Evolutionary conservation across 2,329 filamentous ascomycete species (phyloP), one percentile per base, ranked within the genome.

Genomic region (Botrytis tulipae): DNA sequence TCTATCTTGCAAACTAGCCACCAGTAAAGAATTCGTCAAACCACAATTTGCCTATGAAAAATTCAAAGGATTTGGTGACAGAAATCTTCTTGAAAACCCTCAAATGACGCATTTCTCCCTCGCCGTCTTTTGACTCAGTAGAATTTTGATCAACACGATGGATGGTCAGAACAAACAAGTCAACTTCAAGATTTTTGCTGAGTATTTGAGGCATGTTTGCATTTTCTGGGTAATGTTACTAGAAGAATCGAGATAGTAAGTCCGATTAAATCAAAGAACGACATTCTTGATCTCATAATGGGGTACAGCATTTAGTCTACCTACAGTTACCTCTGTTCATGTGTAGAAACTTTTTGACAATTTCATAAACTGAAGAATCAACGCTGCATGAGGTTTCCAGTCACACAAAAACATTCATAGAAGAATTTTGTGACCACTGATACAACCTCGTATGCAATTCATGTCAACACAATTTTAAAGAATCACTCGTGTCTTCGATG

Each of bases 1-100:
- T 18, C 8, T 16, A 59, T 0, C 3, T 25, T 14, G 1, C 14
- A 25, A 0, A 51, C 0, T 51, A 10, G 0, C 18, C 54, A 32
- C 7, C 54, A 18, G 0, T n/a, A 2, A 57, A 57, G 10, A 16
- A 32, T 18, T 32, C 6, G 5, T 32, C 6, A 10, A 16, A 6
- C 5, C 12, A 32, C 4, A 35, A 9, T 18, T 32, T 20, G n/a
- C 16, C 14, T 7, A 59, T 9, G n/a, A 18, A 7, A 29, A 5
- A 9, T 20, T 37, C 18, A 29, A 25, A 60, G 18, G 4, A 22
- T 35, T 37, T 37, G 9, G 22, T 40, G 6, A 40, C 2, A 4
- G 22, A 0, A 9, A 42, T 62, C 16, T 62, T 0, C 60, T n/a
- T 8, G 35, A 61, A 16, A 1, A n/a, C 2, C 5, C 12, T 61